phyloP scores from a whole-genome alignment of 495 filamentous ascomycete species.

The Daldinia decipiens region DNA sequence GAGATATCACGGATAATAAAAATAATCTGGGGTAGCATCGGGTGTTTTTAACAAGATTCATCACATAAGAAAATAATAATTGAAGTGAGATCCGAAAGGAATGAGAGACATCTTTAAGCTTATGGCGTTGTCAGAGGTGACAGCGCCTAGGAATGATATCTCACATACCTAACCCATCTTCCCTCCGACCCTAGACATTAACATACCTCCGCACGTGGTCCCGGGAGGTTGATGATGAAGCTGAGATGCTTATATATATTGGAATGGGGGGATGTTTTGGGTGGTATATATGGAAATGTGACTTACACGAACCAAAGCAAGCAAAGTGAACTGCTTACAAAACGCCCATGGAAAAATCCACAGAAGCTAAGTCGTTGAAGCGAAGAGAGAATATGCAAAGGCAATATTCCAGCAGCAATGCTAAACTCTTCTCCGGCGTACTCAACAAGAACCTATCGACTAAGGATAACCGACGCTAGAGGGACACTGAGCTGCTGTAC shows the following conservation, averaged over 20 bases:
- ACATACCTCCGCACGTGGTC: constrained; percentile 35
- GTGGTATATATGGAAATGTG: constrained; percentile 6
- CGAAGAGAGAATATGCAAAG: constrained; percentile 38
- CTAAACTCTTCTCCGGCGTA: constrained; percentile 29
- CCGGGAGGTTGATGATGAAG: constrained; percentile 12
- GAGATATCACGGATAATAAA: constrained; percentile 8
- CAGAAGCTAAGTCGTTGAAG: constrained; percentile 20
- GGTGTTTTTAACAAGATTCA: constrained; percentile 33
- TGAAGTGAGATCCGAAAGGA: constrained; percentile 32
- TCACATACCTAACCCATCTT: constrained; percentile 36
- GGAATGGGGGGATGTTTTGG: constrained; percentile 29
- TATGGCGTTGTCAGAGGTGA: constrained; percentile 48
- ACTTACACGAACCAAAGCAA: constrained; percentile 39
- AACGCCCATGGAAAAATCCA: constrained; percentile 22
- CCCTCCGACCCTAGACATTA: constrained; percentile 13
- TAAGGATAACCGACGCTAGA: constrained; percentile 10
- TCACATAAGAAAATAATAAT: constrained; percentile 23
- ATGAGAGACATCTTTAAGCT: constrained; percentile 47
- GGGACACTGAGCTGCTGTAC: constrained; percentile 5
- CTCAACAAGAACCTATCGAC: constrained; percentile 21
- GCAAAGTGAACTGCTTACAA: constrained; percentile 20
- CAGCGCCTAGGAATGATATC: constrained; percentile 37
- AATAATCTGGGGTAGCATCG: not conserved
- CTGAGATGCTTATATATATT: constrained; percentile 38
- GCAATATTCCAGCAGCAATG: constrained; percentile 53